Evolutionary conservation across 371 early-diverging fungal genomes (phyloP).

Genomic region (Saksenaea vasiformis): DNA sequence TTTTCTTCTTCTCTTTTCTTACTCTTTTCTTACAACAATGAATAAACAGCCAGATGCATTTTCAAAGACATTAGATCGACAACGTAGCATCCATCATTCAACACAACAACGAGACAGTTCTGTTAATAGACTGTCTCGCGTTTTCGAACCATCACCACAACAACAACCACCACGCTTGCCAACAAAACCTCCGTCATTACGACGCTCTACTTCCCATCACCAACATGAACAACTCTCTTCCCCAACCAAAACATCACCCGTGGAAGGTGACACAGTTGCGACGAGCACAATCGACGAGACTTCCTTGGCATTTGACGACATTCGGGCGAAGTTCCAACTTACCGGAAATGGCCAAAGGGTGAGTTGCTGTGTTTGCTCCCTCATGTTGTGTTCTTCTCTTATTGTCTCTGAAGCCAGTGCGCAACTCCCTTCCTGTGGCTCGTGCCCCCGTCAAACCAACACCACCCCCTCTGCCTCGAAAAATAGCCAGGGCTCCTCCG

Average conservation of each 20-base stretch:
- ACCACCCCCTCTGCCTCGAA: not conserved
- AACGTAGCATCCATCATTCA: slow-evolving; percentile 12
- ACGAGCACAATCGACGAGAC: slow-evolving; percentile 23
- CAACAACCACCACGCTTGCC: slow-evolving; percentile 28
- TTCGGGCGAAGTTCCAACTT: slow-evolving; percentile 47
- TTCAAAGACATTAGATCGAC: slow-evolving; percentile 40
- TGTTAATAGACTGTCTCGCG: slow-evolving; percentile 49
- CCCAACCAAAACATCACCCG: not conserved
- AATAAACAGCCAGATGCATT: slow-evolving; percentile 36
- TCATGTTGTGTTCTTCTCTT: not conserved
- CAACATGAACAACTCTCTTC: slow-evolving; percentile 11
- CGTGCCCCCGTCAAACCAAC: not conserved
- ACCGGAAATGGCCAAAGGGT: slow-evolving; percentile 2
- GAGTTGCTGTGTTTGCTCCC: not conserved
- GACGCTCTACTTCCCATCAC: slow-evolving; percentile 13
- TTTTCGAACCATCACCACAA: slow-evolving; percentile 30
- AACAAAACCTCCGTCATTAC: slow-evolving; percentile 45
- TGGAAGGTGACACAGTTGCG: slow-evolving; percentile 2
- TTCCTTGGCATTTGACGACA: slow-evolving; percentile 40
- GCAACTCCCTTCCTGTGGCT: not conserved
- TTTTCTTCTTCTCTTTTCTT: not conserved
- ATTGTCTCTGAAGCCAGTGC: not conserved
- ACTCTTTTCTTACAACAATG: not conserved
- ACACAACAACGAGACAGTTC: slow-evolving; percentile 18
- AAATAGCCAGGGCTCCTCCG: not conserved